These are phyloP conservation scores for Eremomyces bilateralis DNA, from an alignment of 495 filamentous ascomycete species.

Conservation along the genomic window DNA sequence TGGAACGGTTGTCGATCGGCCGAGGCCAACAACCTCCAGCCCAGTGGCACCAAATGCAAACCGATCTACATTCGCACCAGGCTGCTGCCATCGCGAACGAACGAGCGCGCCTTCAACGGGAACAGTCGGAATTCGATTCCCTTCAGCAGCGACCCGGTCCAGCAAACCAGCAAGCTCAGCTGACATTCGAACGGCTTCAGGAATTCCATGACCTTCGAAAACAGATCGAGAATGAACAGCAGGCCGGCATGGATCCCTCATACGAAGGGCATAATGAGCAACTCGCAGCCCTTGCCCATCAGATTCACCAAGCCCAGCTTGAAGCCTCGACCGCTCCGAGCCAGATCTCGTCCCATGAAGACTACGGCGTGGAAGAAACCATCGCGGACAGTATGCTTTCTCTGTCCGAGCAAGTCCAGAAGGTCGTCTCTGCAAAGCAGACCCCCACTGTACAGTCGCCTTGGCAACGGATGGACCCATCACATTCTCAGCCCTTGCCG, in stretches of 20 bases:
- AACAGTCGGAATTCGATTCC: slow-evolving; percentile 39
- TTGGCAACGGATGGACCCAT: slow-evolving; percentile 37
- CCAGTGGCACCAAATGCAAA: no score
- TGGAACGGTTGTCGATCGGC: no score
- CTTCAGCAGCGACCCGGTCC: slow-evolving; percentile 18
- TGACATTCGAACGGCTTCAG: slow-evolving; percentile 35
- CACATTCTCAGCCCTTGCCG: slow-evolving; percentile 59
- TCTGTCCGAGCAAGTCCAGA: slow-evolving; percentile 72
- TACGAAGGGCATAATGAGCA: no score
- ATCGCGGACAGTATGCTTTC: slow-evolving; percentile 41
- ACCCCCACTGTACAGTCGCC: slow-evolving; percentile 33
- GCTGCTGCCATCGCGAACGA: slow-evolving; percentile 38
- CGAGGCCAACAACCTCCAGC: no score
- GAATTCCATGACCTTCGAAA: slow-evolving; percentile 39
- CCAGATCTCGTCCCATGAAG: slow-evolving; percentile 1
- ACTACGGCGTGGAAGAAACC: no score
- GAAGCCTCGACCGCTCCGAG: neutral
- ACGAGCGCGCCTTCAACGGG: slow-evolving; percentile 35
- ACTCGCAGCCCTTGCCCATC: neutral
- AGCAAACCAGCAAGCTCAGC: slow-evolving; percentile 25
- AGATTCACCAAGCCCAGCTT: neutral
- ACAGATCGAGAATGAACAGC: slow-evolving; percentile 25
- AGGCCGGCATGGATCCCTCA: neutral
- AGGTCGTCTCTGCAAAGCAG: slow-evolving; percentile 48
- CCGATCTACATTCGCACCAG: slow-evolving; percentile 38